Percentiles rank a stretch among this genome's conserved stretches.
Conservation (phyloP, 1,284 basidiomycete species). For the Singerocomus inundabilis region DNA sequence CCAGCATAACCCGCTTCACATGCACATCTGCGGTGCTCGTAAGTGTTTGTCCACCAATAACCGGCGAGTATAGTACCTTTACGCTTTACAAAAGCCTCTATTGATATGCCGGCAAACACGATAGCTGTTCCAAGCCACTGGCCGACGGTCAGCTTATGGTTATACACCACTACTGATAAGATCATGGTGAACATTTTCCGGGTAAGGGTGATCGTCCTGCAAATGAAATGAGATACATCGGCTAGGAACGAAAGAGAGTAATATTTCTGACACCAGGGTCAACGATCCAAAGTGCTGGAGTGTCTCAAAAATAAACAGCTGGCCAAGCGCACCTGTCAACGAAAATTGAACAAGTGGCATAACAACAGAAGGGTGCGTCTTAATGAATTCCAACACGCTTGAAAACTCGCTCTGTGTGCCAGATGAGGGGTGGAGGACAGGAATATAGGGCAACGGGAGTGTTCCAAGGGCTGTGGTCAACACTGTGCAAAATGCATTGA, state of each 20-base stretch:
- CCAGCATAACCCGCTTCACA: slow-evolving; percentile 72
- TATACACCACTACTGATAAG: slow-evolving; percentile 89
- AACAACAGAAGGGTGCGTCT: slow-evolving; percentile 76
- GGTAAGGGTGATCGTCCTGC: slow-evolving; percentile 91
- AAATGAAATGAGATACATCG: slow-evolving; percentile 5
- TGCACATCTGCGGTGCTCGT: slow-evolving; percentile 59
- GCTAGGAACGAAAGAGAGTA: neutral
- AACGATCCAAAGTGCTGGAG: slow-evolving; percentile 94
- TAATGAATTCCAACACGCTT: slow-evolving; percentile 74
- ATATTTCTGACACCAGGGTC: slow-evolving; percentile 76
- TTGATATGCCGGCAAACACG: slow-evolving; percentile 91
- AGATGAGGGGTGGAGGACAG: slow-evolving; percentile 65
- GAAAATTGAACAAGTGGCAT: slow-evolving; percentile 84
- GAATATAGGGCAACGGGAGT: slow-evolving; percentile 72
- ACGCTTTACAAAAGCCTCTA: slow-evolving; percentile 89
- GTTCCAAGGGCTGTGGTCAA: slow-evolving; percentile 66
- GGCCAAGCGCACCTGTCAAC: slow-evolving; percentile 88
- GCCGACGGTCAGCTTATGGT: slow-evolving; percentile 78
- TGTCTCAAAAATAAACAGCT: slow-evolving; percentile 98
- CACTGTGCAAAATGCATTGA: slow-evolving; percentile 81
- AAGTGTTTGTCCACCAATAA: neutral
- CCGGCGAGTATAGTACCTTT: slow-evolving; percentile 50
- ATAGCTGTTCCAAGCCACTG: slow-evolving; percentile 92
- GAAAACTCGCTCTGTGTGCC: slow-evolving; percentile 65
- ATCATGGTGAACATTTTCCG: slow-evolving; percentile 99